Percentiles rank a stretch among this genome's conserved stretches.
These are phyloP conservation scores for Apophysomyces sp. DNA, from an alignment of 371 early-diverging fungal species.

Conservation along the genomic window DNA sequence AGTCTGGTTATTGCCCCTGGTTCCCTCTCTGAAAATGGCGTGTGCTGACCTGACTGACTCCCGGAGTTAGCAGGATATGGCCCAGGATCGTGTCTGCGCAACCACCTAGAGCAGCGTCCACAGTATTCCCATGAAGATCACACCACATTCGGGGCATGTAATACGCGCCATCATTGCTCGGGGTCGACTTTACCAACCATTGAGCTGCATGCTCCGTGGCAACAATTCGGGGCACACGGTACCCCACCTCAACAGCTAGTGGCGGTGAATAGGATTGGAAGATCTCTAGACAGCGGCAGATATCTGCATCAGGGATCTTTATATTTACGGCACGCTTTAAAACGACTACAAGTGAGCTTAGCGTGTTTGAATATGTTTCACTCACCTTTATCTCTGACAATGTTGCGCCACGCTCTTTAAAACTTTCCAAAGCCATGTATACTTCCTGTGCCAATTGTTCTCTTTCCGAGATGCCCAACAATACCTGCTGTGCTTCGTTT, in stretches of 20 bases:
- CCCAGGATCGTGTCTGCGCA: constrained; percentile 1
- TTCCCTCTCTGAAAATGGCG: not conserved
- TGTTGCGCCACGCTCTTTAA: not conserved
- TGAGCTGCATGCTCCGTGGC: not conserved
- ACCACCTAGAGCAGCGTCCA: constrained; percentile 3
- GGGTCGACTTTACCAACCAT: not conserved
- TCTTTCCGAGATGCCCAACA: not conserved
- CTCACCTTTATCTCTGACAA: not conserved
- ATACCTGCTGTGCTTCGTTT: not conserved
- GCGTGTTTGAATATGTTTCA: not conserved
- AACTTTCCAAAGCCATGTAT: not conserved
- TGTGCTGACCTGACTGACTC: constrained; percentile 6
- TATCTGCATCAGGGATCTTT: not conserved
- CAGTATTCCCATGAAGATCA: not conserved
- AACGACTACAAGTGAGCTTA: not conserved
- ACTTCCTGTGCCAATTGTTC: not conserved
- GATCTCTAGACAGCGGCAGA: not conserved
- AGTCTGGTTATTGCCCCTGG: not conserved
- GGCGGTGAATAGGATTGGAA: not conserved
- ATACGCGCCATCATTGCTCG: not conserved
- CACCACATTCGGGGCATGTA: constrained; percentile 11
- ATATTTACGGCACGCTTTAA: not conserved
- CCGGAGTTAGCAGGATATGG: constrained; percentile 3
- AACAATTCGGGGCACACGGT: not conserved
- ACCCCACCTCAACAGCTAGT: not conserved